Evolutionary conservation across 192 early-diverging fungal genomes (phyloP), one percentile per base, ranked within the genome.

Genomic region (Diversispora epigaea): DNA sequence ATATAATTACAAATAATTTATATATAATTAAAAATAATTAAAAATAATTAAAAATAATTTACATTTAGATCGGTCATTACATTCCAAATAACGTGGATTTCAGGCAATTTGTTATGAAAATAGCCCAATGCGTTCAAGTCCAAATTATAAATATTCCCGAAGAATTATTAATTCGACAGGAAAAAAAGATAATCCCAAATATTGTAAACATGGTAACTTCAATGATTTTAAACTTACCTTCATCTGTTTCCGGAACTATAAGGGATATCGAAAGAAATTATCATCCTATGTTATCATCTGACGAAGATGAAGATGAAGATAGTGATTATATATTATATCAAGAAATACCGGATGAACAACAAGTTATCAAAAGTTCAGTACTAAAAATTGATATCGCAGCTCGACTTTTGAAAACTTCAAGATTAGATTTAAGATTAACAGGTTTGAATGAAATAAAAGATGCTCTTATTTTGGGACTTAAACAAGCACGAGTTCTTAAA

Each of bases 391-490:
- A 81, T 55, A 82, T 84, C 58, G 81, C 83, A 8, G 75, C 70
- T 21, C 73, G 83, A 32, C 41, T 84, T 56, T 79, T 84, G 77
- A 84, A 82, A 44, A 78, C 79, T 25, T 79, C 71, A 17, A 77
- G 81, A 19, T 49, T 84, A 54, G 83, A 84, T 64, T 52, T 84
- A 43, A 72, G 83, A 32, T 77, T 84, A 41, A 66, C 80, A 8
- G 83, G 83, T n/a, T 60, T 84, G 39, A 74, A 77, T 39, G 81
- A 82, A 25, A 70, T 84, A 39, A 84, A 84, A 73, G 81, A 80
- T 14, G 79, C 82, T 17, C 77, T 84, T 22, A 58, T 49, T 57
- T 77, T 58, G 67, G 83, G 39, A 75, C 68, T 45, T 74, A 80
- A 17, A 43, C 78, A 40, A 76, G 81, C 76, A 77, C 80, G 73